Conservation (phyloP, 306 rosid genomes). For the Ammopiptanthus mongolicus region DNA sequence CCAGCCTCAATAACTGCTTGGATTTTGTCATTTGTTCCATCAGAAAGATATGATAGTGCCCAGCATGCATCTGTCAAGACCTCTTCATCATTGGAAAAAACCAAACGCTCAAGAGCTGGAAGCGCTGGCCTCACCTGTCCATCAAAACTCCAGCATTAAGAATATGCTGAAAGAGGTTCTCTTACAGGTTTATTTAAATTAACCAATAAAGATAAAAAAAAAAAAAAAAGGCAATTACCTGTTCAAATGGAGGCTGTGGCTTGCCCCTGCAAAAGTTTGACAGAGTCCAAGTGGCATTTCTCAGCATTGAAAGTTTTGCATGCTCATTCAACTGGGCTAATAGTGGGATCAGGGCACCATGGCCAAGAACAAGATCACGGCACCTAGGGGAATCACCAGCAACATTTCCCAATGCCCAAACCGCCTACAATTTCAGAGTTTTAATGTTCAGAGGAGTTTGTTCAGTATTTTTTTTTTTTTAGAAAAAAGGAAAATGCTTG, state of each 20-base stretch:
- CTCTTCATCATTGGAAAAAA: constrained; percentile 86
- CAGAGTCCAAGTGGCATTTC: constrained; percentile 93
- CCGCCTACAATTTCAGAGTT: constrained; percentile 53
- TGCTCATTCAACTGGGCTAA: constrained; percentile 80
- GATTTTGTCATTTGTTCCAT: constrained; percentile 89
- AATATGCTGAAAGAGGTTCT: not conserved
- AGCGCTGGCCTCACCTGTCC: constrained; percentile 85
- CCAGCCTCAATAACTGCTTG: constrained; percentile 94
- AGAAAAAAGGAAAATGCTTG: not conserved
- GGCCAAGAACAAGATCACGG: constrained; percentile 82
- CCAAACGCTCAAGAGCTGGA: constrained; percentile 85
- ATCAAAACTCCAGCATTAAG: constrained; percentile 4
- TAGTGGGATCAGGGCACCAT: constrained; percentile 75
- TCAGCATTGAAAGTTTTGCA: constrained; percentile 91
- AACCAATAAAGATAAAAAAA: not conserved
- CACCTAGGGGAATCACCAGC: constrained; percentile 97
- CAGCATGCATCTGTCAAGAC: constrained; percentile 91
- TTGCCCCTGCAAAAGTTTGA: constrained; percentile 95
- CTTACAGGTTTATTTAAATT: not conserved
- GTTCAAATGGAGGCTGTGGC: constrained; percentile 90
- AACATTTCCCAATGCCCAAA: constrained; percentile 95
- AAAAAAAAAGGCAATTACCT: constrained; percentile 34
- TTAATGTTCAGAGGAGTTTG: not conserved
- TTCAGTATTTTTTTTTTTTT: not conserved
- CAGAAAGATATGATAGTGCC: constrained; percentile 90